These are phyloP conservation scores for Blastocystis sp. DNA, from an alignment of 352 stramenopile genomes.

Conservation along the genomic window DNA sequence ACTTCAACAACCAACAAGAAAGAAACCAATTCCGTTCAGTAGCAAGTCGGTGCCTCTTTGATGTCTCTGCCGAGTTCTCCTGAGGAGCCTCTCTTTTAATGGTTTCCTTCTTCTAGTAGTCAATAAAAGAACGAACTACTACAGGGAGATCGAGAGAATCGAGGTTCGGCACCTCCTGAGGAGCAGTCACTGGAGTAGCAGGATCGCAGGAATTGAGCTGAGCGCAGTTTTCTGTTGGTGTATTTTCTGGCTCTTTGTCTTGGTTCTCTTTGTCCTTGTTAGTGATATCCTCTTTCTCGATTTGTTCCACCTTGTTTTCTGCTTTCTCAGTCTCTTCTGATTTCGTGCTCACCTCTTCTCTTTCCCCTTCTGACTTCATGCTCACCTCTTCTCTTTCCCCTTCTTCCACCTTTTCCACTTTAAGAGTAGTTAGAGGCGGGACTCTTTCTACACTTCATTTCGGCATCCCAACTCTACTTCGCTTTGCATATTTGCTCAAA, in stretches of 20 bases:
- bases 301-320: background rate
- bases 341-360: background rate
- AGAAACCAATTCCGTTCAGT: background rate
- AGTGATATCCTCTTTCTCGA: background rate
- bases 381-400: background rate
- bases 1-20: background rate
- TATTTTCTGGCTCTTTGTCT: background rate
- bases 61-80: background rate
- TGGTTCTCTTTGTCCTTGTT: background rate
- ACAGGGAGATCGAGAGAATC: no score
- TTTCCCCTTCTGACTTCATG: background rate
- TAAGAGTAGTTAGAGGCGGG: background rate
- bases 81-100: background rate
- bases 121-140: no score
- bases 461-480: background rate
- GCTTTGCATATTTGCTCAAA: constrained; percentile 46
- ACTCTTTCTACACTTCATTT: constrained; percentile 31
- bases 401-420: no score
- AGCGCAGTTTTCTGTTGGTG: background rate
- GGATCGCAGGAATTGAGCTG: background rate
- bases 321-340: background rate
- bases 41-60: background rate
- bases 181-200: background rate
- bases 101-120: background rate
- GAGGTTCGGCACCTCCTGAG: background rate